Base-by-base conservation (phyloP, 768 basidiomycete species). In the Myochromella boudieri region DNA sequence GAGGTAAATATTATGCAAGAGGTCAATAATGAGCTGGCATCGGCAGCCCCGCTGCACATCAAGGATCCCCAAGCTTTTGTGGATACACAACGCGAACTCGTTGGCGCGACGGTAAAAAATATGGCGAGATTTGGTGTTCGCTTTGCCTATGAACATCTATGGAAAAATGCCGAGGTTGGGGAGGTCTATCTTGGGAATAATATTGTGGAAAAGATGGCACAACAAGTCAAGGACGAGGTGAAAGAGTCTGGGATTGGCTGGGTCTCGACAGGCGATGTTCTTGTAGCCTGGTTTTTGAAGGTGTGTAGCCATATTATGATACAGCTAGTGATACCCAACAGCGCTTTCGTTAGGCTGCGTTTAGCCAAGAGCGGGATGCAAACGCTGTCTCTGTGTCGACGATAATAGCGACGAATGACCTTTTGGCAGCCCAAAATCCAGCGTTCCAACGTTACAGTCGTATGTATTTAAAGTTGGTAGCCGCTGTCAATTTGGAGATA, bases 221-320 rank as follows among this genome's bases (percentile, higher is more conserved):
- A 29, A 20, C 11, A 33, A 25, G 49, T 29, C 28, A 44, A 32
- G 37, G 27, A 45, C 7, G 39, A 39, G 32, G 28, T 37, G 3
- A 42, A 37, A 31, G 22, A 36, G 20, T 37, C 31, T 12, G 41
- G 43, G 4, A 5, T 18, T 37, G 42, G 40, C 26, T 37, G 34
- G 41, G 32, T 42, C 25, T 42, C 36, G 3, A 49, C 48, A 2
- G 41, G 48, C 21, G 48, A 49, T 32, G 24, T 49, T 21, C 25
- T 49, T 18, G 25, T 43, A 10, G 42, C 48, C 2, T 49, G 48
- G 34, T 43, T 49, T 14, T 37, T 49, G 41, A 43, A 49, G 48
- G 34, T 46, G 25, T 21, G 31, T 14, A 14, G 15, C n/a, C 25
- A 20, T n/a, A 4, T n/a, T n/a, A n/a, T 17, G 9, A 3, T 7